phyloP scores from a whole-genome alignment of 208 protist genomes.

The Trypanosoma platydactyli region DNA sequence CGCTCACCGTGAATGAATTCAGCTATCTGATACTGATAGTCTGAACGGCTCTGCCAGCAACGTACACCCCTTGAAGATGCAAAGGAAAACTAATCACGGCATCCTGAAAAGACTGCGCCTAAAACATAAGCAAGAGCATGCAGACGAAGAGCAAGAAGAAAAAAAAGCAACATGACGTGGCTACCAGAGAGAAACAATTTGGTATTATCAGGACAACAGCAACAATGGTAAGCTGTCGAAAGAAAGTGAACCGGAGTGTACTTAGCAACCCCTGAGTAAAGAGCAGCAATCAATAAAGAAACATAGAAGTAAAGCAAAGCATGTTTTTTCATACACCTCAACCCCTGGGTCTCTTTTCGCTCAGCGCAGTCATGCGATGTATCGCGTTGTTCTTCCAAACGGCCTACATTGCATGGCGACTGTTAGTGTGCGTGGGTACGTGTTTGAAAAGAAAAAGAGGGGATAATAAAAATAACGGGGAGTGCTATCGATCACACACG shows the following conservation, averaged over 20 bases:
- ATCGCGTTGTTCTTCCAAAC: too few relatives aligned
- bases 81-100: not conserved
- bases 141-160: conserved; percentile 10
- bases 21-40: conserved; percentile 61
- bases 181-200: conserved; percentile 17
- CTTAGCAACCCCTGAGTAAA: too few relatives aligned
- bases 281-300: too few relatives aligned
- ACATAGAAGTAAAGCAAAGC: too few relatives aligned
- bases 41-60: conserved; percentile 60
- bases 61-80: conserved; percentile 35
- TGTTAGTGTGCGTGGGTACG: not conserved
- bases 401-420: too few relatives aligned
- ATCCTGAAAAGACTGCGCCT: conserved; percentile 10
- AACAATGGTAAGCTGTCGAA: too few relatives aligned
- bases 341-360: too few relatives aligned
- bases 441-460: not conserved
- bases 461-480: conserved; percentile 15
- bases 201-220: too few relatives aligned
- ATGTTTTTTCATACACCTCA: too few relatives aligned
- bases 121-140: conserved; percentile 1
- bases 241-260: too few relatives aligned
- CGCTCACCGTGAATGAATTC: conserved; percentile 36
- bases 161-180: conserved; percentile 14
- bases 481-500: too few relatives aligned
- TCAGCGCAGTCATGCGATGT: too few relatives aligned